phyloP scores from a whole-genome alignment of 1,284 basidiomycete species.

The Cystobasidium slooffiae region DNA sequence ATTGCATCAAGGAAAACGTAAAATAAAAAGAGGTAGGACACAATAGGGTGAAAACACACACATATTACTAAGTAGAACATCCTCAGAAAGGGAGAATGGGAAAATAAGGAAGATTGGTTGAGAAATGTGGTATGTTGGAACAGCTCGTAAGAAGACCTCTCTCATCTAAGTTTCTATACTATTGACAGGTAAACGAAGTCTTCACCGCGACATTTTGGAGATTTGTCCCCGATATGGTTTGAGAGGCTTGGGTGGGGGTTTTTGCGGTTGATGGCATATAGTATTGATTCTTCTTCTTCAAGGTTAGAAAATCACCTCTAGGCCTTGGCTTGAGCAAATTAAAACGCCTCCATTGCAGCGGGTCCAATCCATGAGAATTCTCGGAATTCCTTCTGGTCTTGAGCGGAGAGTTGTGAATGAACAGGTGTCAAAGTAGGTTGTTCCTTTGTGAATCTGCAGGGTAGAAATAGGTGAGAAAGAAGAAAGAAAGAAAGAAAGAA shows the following conservation, averaged over 20 bases:
- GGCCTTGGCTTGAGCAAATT: background rate
- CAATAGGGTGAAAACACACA: too few species aligned
- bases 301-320: too few species aligned
- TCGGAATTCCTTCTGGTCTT: slow-evolving; percentile 93
- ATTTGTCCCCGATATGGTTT: background rate
- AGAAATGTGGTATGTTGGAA: too few species aligned
- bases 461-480: background rate
- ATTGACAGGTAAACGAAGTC: background rate
- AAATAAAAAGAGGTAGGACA: too few species aligned
- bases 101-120: too few species aligned
- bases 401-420: slow-evolving; percentile 86
- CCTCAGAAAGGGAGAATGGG: too few species aligned
- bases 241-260: too few species aligned
- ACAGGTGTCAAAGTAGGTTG: slow-evolving; percentile 97
- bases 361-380: slow-evolving; percentile 77
- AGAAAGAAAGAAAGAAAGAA: background rate
- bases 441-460: slow-evolving; percentile 66
- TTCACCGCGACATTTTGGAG: background rate
- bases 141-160: too few species aligned
- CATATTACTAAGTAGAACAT: too few species aligned
- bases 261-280: background rate
- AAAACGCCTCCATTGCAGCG: slow-evolving; percentile 27
- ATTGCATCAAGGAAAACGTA: too few species aligned
- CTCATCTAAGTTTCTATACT: too few species aligned
- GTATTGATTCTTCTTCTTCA: too few species aligned